Evolutionary conservation across 495 filamentous ascomycete species (phyloP), one percentile per base, ranked within the genome.

Genomic region (Lichina pygmaea): DNA sequence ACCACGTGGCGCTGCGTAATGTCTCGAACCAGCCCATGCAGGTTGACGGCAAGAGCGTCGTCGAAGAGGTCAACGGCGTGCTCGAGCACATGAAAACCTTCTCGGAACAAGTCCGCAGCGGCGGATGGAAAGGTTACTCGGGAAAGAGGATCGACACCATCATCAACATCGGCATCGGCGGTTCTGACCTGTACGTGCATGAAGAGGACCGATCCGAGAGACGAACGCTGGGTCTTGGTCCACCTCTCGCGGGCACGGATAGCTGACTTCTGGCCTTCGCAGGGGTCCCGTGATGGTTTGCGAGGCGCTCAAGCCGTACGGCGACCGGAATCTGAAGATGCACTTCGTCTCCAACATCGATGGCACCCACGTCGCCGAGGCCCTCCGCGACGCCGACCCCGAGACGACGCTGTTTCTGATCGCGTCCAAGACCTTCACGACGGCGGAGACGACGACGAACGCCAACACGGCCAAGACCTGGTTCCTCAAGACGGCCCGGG

Each of bases 291-390:
- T 95, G 52, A 97, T 97, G 89, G 89, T 97, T 47, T 85, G 82
- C 34, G 89, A 97, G 61, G 82, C 89, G 12, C 73, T 97, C 50
- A 94, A 93, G 68, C 73, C 83, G 52, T 97, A 97, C 58, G 79
- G 80, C 39, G 72, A 79, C 60, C 76, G 75, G 46, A 73, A 77
- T 59, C 64, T 86, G 59, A 93, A 72, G 34, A 68, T 95, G 43
- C 89, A 94, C 71, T 97, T 97, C 55, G 89, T 97, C 49, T 95
- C 89, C 62, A 97, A 97, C 68, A 93, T 97, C 54, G 89, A 97
- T 58, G 89, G 89, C 51, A 95, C 89, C 44, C 89, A 97, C 64
- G 81, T 95, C 56, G 81, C 85, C 42, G 89, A 97, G 65, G 91
- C 89, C 42, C 72, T 95, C 13, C 76, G 75, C 56, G 57, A 75